Evolutionary conservation across 2,329 filamentous ascomycete genomes (phyloP).

Genomic region (Arachnomyces sp.): DNA sequence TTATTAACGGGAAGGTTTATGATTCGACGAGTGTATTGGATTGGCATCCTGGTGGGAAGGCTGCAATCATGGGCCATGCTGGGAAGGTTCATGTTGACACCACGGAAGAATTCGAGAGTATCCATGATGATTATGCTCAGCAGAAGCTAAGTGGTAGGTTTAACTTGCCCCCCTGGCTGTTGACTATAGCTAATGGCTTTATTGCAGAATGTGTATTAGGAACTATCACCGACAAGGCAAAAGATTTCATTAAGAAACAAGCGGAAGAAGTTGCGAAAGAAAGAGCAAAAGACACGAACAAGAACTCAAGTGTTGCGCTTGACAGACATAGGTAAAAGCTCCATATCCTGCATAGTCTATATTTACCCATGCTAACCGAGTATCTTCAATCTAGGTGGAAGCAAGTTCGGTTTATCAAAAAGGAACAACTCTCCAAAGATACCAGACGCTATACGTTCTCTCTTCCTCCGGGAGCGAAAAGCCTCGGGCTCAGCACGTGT

Average conservation of each 20-base stretch:
- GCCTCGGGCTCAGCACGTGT: constrained; percentile 43
- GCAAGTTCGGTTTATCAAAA: constrained; percentile 35
- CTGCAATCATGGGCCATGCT: constrained; percentile 43
- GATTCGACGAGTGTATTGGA: constrained; percentile 41
- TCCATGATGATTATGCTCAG: constrained; percentile 47
- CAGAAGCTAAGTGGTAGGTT: constrained; percentile 39
- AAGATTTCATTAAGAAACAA: constrained; percentile 40
- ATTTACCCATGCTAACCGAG: no score
- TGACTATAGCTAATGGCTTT: not conserved
- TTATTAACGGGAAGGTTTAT: constrained; percentile 46
- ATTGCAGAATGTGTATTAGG: constrained; percentile 43
- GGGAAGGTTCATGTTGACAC: constrained; percentile 45
- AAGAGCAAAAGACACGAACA: constrained; percentile 20
- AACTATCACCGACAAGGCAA: constrained; percentile 42
- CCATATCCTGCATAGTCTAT: not conserved
- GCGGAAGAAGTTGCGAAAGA: constrained; percentile 36
- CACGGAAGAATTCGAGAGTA: constrained; percentile 42
- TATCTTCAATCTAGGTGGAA: constrained; percentile 30
- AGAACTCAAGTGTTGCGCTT: constrained; percentile 27
- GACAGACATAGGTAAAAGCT: constrained; percentile 24
- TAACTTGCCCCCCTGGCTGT: not conserved
- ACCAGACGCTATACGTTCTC: constrained; percentile 42
- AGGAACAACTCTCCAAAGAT: constrained; percentile 37
- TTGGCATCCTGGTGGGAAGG: constrained; percentile 46
- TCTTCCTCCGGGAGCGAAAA: constrained; percentile 32